Percentiles rank a stretch among this genome's conserved stretches.
Conservation (phyloP, 2,329 filamentous ascomycete genomes). For the Fusarium metavorans region DNA sequence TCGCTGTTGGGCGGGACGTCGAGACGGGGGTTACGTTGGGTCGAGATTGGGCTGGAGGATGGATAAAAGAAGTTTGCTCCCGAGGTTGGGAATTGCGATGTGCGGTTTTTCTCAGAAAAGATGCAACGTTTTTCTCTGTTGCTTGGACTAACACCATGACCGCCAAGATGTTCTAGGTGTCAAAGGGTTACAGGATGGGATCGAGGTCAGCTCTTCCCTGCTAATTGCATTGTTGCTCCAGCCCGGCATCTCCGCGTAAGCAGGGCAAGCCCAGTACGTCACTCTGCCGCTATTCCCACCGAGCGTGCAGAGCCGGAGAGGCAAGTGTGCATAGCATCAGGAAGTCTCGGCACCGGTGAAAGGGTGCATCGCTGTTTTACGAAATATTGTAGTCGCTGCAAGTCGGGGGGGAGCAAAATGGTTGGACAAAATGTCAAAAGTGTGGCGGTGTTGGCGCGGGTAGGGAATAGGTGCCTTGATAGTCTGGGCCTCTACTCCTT, state of each 20-base stretch:
- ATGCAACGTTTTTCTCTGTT: neutral
- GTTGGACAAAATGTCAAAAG: neutral
- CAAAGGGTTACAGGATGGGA: neutral
- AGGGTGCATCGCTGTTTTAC: neutral
- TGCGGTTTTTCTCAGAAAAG: neutral
- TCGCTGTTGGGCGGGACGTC: constrained; percentile 2
- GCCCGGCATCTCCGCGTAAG: constrained; percentile 3
- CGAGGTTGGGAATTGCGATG: neutral
- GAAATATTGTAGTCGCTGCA: neutral
- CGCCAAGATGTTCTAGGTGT: neutral
- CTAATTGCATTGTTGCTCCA: constrained; percentile 3
- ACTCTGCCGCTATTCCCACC: constrained; percentile 2
- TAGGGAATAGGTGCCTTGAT: neutral
- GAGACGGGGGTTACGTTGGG: constrained; percentile 14
- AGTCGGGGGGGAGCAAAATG: neutral
- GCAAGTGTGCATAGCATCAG: constrained; percentile 8
- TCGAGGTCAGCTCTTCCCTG: constrained; percentile 8
- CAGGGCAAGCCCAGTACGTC: constrained; percentile 21
- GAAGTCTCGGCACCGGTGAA: neutral
- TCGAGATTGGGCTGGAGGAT: constrained; percentile 30
- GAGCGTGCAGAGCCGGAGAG: neutral
- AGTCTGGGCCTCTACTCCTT: neutral
- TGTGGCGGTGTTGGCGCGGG: neutral
- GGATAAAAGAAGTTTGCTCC: neutral
- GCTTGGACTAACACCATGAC: neutral